A percentile compares a stretch with the other conserved stretches of the same genome.
phyloP scores from a whole-genome alignment of 2,329 filamentous ascomycete genomes.

The Neurospora crassa region DNA sequence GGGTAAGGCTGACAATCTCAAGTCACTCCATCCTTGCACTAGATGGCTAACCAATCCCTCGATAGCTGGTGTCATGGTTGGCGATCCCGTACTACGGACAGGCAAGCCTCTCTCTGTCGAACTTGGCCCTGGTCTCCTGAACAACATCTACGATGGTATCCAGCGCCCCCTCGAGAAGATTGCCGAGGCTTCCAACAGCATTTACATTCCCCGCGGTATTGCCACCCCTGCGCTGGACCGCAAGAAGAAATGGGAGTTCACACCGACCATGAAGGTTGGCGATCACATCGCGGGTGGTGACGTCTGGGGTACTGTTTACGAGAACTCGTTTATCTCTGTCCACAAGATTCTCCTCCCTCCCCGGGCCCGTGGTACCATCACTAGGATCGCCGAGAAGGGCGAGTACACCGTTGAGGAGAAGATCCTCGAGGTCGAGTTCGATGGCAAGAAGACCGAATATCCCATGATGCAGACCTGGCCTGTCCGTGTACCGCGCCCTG shows the following conservation, averaged over 20 bases:
- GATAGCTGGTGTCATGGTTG: conserved; percentile 84
- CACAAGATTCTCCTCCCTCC: conserved; percentile 92
- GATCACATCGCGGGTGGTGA: conserved; percentile 96
- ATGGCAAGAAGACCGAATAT: conserved; percentile 88
- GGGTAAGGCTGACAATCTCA: conserved; percentile 42
- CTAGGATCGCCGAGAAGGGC: conserved; percentile 78
- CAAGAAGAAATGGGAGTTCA: conserved; percentile 93
- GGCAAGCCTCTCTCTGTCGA: conserved; percentile 97
- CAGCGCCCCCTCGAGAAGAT: conserved; percentile 89
- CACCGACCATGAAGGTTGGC: conserved; percentile 81
- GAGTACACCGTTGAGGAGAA: conserved; percentile 91
- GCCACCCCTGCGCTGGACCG: conserved; percentile 80
- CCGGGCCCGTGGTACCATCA: conserved; percentile 83
- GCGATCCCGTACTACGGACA: conserved; percentile 82
- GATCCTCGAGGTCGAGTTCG: conserved; percentile 91
- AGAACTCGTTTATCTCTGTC: conserved; percentile 89
- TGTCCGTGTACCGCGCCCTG: conserved; percentile 87
- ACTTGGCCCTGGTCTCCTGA: conserved; percentile 90
- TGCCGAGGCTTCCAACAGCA: conserved; percentile 65
- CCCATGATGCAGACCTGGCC: conserved; percentile 99
- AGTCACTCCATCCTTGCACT: not conserved
- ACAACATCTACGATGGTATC: conserved; percentile 99
- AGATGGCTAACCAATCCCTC: conserved; percentile 10
- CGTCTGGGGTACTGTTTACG: conserved; percentile 87
- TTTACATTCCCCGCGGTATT: conserved; percentile 97